Evolutionary conservation across 2,329 filamentous ascomycete genomes (phyloP).

Genomic region (Colletotrichum limetticola): DNA sequence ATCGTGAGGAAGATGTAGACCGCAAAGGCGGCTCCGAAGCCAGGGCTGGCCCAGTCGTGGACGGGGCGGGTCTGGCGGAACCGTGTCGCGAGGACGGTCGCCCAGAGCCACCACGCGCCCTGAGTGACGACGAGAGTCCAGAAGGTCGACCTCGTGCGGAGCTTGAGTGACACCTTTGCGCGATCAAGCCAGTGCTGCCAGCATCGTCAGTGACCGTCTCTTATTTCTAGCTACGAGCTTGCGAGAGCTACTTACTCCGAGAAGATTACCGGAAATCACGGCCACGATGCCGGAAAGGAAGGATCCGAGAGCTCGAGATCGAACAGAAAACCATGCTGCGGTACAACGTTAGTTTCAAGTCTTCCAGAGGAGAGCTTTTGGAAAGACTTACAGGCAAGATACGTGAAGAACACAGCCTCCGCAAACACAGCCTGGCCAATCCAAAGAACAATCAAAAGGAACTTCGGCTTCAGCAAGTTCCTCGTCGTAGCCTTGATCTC

Average conservation of each 20-base stretch:
- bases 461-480: constrained; percentile 69
- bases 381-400: constrained; percentile 56
- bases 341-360: constrained; percentile 1
- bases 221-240: no score
- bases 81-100: constrained; percentile 70
- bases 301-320: constrained; percentile 75
- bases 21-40: constrained; percentile 74
- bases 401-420: constrained; percentile 80
- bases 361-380: constrained; percentile 30
- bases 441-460: constrained; percentile 72
- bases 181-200: constrained; percentile 66
- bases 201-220: constrained; percentile 23
- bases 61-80: constrained; percentile 67
- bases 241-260: constrained; percentile 60
- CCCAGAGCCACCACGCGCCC: constrained; percentile 80
- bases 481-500: constrained; percentile 70
- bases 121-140: constrained; percentile 65
- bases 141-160: constrained; percentile 66
- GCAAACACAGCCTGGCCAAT: constrained; percentile 78
- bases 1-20: constrained; percentile 75
- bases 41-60: constrained; percentile 72
- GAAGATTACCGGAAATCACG: constrained; percentile 71
- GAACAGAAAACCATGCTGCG: constrained; percentile 74
- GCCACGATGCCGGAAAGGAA: constrained; percentile 77
- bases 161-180: constrained; percentile 62